Percentiles rank a stretch among this genome's conserved stretches.
Evolutionary conservation across 2,329 filamentous ascomycete genomes (phyloP).

Genomic region (Alternaria tenuissima): DNA sequence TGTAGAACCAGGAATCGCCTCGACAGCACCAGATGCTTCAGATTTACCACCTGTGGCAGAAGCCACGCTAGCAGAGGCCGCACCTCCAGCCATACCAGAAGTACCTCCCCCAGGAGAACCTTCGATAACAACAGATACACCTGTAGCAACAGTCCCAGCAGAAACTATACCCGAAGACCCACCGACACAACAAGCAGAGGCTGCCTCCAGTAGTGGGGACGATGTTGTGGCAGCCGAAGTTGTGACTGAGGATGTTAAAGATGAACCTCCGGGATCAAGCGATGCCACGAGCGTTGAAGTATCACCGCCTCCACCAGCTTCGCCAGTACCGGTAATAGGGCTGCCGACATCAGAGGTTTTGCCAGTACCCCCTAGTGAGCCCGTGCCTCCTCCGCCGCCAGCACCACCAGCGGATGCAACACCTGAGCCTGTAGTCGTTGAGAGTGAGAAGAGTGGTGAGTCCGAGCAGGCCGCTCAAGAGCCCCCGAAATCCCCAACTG

Average conservation of each 20-base stretch:
- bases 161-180: conserved; percentile 7
- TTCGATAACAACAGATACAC: conserved; percentile 9
- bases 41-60: conserved; percentile 18
- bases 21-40: conserved; percentile 27
- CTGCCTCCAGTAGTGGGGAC: conserved; percentile 15
- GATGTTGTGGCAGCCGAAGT: conserved; percentile 21
- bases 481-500: conserved; percentile 41
- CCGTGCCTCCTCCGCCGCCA: conserved; percentile 22
- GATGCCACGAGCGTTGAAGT: background rate
- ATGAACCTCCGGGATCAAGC: conserved; percentile 32
- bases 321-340: conserved; percentile 11
- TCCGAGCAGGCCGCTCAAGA: conserved; percentile 47
- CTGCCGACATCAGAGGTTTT: conserved; percentile 20
- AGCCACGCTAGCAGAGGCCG: background rate
- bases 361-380: conserved; percentile 15
- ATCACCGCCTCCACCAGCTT: conserved; percentile 15
- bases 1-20: conserved; percentile 33
- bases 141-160: conserved; percentile 12
- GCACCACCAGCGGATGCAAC: conserved; percentile 16
- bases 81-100: conserved; percentile 17
- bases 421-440: conserved; percentile 14
- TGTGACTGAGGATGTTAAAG: conserved; percentile 33
- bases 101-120: conserved; percentile 7
- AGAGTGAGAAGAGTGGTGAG: conserved; percentile 48
- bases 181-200: conserved; percentile 7